These are phyloP conservation scores for Triticum urartu DNA, from an alignment of 176 grass and related monocot species.

Conservation along the genomic window DNA sequence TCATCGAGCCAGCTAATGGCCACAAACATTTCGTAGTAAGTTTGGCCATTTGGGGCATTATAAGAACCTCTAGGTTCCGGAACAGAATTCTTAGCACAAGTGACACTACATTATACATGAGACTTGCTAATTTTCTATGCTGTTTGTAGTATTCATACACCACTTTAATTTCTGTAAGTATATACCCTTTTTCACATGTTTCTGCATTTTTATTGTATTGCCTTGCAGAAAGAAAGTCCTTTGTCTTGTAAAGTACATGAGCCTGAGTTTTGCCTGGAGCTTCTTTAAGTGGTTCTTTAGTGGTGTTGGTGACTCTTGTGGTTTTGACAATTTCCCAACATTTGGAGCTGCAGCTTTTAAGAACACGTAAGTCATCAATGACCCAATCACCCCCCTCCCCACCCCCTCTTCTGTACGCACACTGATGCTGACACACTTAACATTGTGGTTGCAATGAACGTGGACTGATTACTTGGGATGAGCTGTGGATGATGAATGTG, in stretches of 20 bases:
- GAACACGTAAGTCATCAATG: constrained; percentile 23
- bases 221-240: constrained; percentile 44
- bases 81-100: neutral
- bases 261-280: constrained; percentile 50
- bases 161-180: neutral
- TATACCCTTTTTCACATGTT: neutral
- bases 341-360: constrained; percentile 45
- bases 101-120: neutral
- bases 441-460: neutral
- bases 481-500: neutral
- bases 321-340: constrained; percentile 49
- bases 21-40: neutral
- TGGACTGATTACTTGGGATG: neutral
- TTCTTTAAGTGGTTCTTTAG: constrained; percentile 60
- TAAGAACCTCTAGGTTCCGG: neutral
- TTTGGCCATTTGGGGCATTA: neutral
- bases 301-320: constrained; percentile 48
- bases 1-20: neutral
- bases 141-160: neutral
- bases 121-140: neutral
- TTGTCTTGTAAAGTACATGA: constrained; percentile 49
- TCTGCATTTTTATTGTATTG: constrained; percentile 2
- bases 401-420: neutral
- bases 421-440: neutral
- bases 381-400: neutral